A percentile compares a stretch with the other conserved stretches of the same genome.
These are phyloP conservation scores for Pterocarpus santalinus DNA, from an alignment of 306 rosid genomes.

Conservation along the genomic window DNA sequence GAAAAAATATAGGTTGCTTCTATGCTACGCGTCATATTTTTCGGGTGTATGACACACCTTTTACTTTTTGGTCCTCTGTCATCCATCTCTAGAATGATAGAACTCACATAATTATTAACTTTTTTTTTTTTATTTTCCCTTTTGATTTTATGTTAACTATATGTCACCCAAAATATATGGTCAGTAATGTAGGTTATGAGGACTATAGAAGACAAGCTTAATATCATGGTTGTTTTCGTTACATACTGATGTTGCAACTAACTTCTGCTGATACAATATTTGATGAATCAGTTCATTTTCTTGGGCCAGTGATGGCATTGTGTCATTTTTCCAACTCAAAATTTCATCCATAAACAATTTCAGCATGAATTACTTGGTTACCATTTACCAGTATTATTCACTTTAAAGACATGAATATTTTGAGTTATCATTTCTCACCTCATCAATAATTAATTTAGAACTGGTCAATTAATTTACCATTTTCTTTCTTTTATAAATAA, in stretches of 20 bases:
- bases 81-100: constrained; percentile 34
- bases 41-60: constrained; percentile 23
- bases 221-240: constrained; percentile 8
- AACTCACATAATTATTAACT: not conserved
- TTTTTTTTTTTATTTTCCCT: no score
- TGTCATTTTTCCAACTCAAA: not conserved
- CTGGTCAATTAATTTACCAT: no score
- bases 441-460: no score
- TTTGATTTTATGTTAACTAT: constrained; percentile 5
- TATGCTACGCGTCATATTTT: not conserved
- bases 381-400: no score
- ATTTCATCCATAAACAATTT: no score
- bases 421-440: no score
- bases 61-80: constrained; percentile 13
- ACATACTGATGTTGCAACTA: not conserved
- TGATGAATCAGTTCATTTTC: not conserved
- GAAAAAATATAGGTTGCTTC: constrained; percentile 18
- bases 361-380: no score
- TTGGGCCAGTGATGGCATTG: not conserved
- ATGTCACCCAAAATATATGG: not conserved
- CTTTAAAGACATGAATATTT: no score
- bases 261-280: not conserved
- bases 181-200: not conserved
- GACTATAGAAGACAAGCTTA: constrained; percentile 8
- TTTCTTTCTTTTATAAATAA: no score